These are phyloP conservation scores for Diophrys appendiculata DNA, from an alignment of 73 alveolate genomes.

Conservation along the genomic window DNA sequence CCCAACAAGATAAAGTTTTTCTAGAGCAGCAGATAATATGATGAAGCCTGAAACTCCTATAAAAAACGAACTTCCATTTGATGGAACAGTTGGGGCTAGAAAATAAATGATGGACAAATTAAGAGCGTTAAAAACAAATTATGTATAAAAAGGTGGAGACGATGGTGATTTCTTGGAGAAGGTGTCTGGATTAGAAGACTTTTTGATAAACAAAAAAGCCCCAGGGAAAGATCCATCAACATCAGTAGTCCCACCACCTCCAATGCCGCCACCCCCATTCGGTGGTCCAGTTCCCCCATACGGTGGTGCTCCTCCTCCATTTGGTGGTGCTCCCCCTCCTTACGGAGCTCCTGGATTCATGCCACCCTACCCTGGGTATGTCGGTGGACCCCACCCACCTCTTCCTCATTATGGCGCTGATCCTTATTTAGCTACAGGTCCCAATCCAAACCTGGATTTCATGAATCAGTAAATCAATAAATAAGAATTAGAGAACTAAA, in stretches of 20 bases:
- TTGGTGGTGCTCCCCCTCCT: neutral
- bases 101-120: slow-evolving; percentile 14
- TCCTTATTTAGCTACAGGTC: neutral
- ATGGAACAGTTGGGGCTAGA: too few relatives aligned
- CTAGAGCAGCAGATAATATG: too few relatives aligned
- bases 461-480: slow-evolving; percentile 7
- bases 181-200: slow-evolving; percentile 29
- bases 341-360: neutral
- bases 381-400: slow-evolving; percentile 3
- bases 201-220: slow-evolving; percentile 10
- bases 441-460: slow-evolving; percentile 4
- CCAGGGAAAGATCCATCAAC: too few relatives aligned
- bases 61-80: too few relatives aligned
- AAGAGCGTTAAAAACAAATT: slow-evolving; percentile 21
- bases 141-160: slow-evolving; percentile 36
- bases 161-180: slow-evolving; percentile 33
- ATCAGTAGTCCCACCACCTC: slow-evolving; percentile 1
- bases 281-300: slow-evolving; percentile 13
- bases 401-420: neutral
- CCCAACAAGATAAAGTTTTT: too few relatives aligned
- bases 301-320: neutral
- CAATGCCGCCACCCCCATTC: slow-evolving; percentile 22
- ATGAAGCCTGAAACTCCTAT: too few relatives aligned
- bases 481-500: slow-evolving; percentile 27
- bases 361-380: slow-evolving; percentile 14